Conservation (phyloP, 1,139 yeast genomes). For the Taphrina betulina region DNA sequence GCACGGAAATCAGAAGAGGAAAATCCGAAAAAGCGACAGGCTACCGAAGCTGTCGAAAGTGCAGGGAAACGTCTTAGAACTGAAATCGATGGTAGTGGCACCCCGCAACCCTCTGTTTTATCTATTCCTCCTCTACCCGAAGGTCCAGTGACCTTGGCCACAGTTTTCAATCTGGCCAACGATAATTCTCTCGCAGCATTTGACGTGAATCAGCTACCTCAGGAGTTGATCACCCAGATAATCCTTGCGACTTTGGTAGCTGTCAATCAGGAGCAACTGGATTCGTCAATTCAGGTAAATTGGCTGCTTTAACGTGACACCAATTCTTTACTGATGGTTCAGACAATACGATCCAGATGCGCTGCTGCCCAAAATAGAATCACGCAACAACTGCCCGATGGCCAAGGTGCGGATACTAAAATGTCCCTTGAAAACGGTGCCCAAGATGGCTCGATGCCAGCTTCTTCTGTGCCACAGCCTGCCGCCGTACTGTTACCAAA, state of each 20-base stretch:
- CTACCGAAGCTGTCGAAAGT: conserved; percentile 8
- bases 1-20: conserved; percentile 16
- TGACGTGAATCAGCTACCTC: conserved; percentile 68
- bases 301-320: neutral
- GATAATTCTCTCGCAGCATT: conserved; percentile 55
- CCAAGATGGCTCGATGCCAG: too few species aligned
- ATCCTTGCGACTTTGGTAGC: conserved; percentile 62
- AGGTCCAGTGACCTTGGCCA: conserved; percentile 33
- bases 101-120: conserved; percentile 23
- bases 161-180: conserved; percentile 28
- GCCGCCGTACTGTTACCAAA: too few species aligned
- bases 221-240: conserved; percentile 62
- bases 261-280: conserved; percentile 55
- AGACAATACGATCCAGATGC: conserved; percentile 22
- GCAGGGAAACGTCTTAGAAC: conserved; percentile 10
- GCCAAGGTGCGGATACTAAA: too few species aligned
- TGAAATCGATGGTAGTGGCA: conserved; percentile 27
- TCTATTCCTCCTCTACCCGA: conserved; percentile 34
- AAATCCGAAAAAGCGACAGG: conserved; percentile 5
- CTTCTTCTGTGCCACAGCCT: too few species aligned
- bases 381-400: too few species aligned
- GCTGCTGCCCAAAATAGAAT: conserved; percentile 25
- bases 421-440: too few species aligned
- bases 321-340: neutral
- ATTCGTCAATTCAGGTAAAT: conserved; percentile 40